Conservation (phyloP, 441 rosid genomes). For the Euphorbia celastroides region DNA sequence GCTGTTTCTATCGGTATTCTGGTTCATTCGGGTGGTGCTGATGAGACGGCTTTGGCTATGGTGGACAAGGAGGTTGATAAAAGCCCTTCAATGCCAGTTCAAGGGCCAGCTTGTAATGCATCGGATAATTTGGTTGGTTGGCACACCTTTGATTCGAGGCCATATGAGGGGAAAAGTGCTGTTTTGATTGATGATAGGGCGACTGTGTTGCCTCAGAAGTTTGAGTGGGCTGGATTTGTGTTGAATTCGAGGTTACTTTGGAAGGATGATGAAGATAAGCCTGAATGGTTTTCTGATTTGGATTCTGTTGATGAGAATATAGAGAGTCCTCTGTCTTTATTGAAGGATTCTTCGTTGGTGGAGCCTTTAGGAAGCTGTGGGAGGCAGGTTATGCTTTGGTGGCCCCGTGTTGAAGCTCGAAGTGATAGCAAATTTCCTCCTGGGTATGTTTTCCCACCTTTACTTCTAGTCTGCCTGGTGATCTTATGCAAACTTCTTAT, state of each 20-base stretch:
- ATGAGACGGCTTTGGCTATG: constrained; percentile 29
- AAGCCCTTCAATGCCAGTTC: constrained; percentile 53
- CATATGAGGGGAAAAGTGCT: constrained; percentile 60
- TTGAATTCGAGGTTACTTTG: constrained; percentile 85
- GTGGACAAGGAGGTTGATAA: constrained; percentile 34
- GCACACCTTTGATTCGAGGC: constrained; percentile 73
- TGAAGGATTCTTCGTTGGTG: constrained; percentile 64
- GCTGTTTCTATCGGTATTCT: too few relatives aligned
- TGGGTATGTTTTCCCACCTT: constrained; percentile 60
- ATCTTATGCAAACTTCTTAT: not conserved
- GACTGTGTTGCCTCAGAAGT: constrained; percentile 70
- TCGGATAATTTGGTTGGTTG: constrained; percentile 67
- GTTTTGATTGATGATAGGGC: constrained; percentile 74
- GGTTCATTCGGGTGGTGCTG: constrained; percentile 46
- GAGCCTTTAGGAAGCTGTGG: constrained; percentile 98
- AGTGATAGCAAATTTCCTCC: constrained; percentile 98
- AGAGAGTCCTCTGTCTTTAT: too few relatives aligned
- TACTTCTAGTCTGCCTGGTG: not conserved
- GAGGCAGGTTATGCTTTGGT: constrained; percentile 73
- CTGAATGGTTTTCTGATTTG: constrained; percentile 73
- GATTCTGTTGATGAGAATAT: constrained; percentile 37
- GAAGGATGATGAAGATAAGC: constrained; percentile 66
- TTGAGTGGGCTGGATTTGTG: constrained; percentile 97
- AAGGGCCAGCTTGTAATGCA: too few relatives aligned
- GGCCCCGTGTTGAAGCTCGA: too few relatives aligned